These are phyloP conservation scores for Vachellia pachyceras DNA, from an alignment of 306 rosid species.

Conservation along the genomic window DNA sequence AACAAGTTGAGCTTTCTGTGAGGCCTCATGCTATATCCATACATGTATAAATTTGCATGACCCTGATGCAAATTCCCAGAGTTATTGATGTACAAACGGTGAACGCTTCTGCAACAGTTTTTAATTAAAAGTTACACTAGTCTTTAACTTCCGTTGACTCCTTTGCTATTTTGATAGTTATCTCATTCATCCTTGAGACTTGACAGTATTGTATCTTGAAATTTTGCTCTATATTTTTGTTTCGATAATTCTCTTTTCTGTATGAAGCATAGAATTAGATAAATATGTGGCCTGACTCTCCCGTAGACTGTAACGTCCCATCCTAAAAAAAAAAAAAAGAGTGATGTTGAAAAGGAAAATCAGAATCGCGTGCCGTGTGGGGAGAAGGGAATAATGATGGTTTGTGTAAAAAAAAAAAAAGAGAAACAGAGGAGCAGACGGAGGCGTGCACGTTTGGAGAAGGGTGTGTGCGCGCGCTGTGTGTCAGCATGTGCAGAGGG, in stretches of 20 bases:
- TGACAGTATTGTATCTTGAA: not conserved
- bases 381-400: no score
- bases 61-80: slow-evolving; percentile 20
- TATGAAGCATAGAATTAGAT: not conserved
- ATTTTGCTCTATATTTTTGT: not conserved
- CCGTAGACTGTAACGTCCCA: no score
- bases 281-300: no score
- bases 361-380: no score
- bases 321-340: no score
- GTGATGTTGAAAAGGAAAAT: no score
- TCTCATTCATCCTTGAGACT: not conserved
- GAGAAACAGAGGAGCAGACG: no score
- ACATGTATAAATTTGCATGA: slow-evolving; percentile 22
- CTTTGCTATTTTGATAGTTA: not conserved
- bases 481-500: no score
- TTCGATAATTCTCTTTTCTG: not conserved
- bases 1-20: slow-evolving; percentile 15
- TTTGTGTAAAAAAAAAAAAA: no score
- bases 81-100: not conserved
- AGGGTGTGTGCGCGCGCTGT: no score
- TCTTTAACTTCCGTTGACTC: not conserved
- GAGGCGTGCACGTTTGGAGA: no score
- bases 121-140: not conserved
- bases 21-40: slow-evolving; percentile 8
- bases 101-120: not conserved